phyloP scores from a whole-genome alignment of 1,284 basidiomycete genomes.

The Peniophora sp. region DNA sequence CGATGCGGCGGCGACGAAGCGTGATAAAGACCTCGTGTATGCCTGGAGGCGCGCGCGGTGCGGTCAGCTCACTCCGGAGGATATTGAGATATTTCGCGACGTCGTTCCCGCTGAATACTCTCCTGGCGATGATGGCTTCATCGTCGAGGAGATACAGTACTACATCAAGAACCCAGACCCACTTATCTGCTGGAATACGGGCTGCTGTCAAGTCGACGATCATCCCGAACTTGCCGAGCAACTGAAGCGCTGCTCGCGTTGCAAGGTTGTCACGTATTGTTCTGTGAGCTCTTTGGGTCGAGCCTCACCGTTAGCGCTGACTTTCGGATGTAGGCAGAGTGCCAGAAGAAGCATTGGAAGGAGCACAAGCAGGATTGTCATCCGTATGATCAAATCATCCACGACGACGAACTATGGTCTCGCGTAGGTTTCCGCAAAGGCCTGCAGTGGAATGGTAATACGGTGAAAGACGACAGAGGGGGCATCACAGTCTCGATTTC shows the following conservation, averaged over 20 bases:
- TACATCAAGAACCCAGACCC: background rate
- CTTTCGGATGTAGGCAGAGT: background rate
- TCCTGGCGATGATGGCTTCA: background rate
- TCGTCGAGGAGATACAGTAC: background rate
- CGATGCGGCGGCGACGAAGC: conserved; percentile 12
- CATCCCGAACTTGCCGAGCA: background rate
- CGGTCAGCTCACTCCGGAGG: background rate
- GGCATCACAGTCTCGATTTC: background rate
- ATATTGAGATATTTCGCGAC: background rate
- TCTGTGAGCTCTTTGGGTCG: background rate
- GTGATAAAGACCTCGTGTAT: conserved; percentile 10
- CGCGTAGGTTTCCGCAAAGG: background rate
- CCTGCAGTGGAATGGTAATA: background rate
- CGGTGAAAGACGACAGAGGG: background rate
- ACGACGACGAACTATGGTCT: background rate
- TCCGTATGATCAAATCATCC: background rate
- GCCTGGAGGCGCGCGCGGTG: conserved; percentile 6
- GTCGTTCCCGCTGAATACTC: background rate
- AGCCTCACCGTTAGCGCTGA: background rate
- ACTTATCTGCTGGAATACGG: background rate
- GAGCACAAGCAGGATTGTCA: background rate
- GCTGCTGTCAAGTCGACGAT: background rate
- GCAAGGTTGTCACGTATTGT: background rate
- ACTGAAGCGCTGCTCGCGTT: background rate
- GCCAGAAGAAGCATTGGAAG: background rate